Evolutionary conservation across 108 stramenopile genomes (phyloP).

Genomic region (Pseudonitzschia delicatissima): DNA sequence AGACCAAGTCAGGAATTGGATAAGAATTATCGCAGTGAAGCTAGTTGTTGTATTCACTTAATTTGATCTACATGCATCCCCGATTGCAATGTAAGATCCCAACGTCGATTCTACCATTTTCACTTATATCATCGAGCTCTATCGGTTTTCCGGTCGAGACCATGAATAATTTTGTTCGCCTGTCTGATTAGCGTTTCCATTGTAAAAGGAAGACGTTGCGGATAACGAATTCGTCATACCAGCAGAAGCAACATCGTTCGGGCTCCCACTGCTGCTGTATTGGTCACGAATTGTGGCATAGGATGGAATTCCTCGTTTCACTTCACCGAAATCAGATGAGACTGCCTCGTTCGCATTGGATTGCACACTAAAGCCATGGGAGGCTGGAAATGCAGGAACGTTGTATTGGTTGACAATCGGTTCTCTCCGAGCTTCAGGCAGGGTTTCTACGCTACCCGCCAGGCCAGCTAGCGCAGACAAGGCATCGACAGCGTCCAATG

Average conservation of each 20-base stretch:
- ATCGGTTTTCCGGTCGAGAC: too few species aligned
- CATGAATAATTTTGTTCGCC: too few species aligned
- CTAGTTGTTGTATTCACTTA: too few species aligned
- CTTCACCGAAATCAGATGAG: constrained; percentile 2
- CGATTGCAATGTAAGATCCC: too few species aligned
- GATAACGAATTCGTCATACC: too few species aligned
- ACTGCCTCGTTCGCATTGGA: not conserved
- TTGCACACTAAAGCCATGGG: not conserved
- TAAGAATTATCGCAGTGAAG: too few species aligned
- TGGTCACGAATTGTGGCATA: constrained; percentile 26
- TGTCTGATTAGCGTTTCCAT: too few species aligned
- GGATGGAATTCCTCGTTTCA: constrained; percentile 24
- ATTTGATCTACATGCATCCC: too few species aligned
- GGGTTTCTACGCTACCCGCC: constrained; percentile 1
- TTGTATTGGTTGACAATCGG: not conserved
- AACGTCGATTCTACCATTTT: too few species aligned
- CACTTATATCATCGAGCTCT: too few species aligned
- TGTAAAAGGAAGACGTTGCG: too few species aligned
- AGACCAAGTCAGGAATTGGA: too few species aligned
- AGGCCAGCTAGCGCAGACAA: constrained; percentile 22
- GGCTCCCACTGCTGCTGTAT: not conserved
- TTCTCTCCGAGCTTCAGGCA: not conserved
- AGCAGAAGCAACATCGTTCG: not conserved
- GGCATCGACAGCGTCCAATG: constrained; percentile 23
- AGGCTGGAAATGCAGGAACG: not conserved